Conservation (phyloP, 148 eudicot species). For the Polygonum maritimum region DNA sequence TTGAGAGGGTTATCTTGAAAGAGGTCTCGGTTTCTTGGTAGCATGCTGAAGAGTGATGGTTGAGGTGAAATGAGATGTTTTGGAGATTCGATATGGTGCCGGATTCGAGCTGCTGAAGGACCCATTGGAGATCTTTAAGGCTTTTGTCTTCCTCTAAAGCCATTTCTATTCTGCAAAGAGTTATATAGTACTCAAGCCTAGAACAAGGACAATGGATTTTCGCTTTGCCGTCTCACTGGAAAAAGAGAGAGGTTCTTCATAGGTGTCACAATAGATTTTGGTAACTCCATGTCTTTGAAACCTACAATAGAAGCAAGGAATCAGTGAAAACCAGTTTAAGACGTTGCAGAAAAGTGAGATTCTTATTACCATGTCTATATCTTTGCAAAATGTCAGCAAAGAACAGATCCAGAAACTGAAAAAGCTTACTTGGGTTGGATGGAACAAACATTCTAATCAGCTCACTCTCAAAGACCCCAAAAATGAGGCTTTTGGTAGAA, state of each 20-base stretch:
- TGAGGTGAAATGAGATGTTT: constrained; percentile 56
- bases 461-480: not conserved
- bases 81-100: constrained; percentile 31
- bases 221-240: constrained; percentile 50
- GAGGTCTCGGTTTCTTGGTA: constrained; percentile 49
- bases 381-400: not conserved
- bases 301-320: not conserved
- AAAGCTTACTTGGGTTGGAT: not conserved
- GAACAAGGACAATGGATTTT: constrained; percentile 23
- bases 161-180: not conserved
- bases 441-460: not conserved
- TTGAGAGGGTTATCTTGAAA: constrained; percentile 41
- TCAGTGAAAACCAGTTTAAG: not conserved
- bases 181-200: not conserved
- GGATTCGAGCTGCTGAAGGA: constrained; percentile 35
- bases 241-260: constrained; percentile 51
- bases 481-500: not conserved
- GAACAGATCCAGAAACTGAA: not conserved
- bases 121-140: constrained; percentile 60
- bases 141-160: constrained; percentile 41
- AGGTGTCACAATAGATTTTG: constrained; percentile 76
- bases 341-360: not conserved
- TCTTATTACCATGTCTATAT: not conserved
- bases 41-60: constrained; percentile 48
- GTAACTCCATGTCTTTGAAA: constrained; percentile 52